Conservation (phyloP, 208 protist species). For the Vickermania spadyakhi region DNA sequence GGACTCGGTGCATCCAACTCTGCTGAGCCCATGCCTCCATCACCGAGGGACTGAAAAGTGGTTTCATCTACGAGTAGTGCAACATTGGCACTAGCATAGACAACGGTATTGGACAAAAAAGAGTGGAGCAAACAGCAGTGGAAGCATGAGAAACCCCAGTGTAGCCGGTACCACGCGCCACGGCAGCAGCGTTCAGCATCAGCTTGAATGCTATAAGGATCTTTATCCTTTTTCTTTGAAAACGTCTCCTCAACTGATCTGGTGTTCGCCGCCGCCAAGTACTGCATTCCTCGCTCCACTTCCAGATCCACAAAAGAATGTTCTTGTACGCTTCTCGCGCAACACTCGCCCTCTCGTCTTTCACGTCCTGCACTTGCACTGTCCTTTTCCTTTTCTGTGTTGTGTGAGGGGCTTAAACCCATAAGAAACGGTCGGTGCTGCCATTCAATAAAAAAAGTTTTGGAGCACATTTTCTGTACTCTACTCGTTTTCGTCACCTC, state of each 20-base stretch:
- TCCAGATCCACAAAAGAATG: not conserved
- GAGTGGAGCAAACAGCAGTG: not conserved
- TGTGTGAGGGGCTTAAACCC: no score
- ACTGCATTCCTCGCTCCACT: not conserved
- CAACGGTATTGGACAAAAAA: not conserved
- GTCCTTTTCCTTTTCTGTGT: no score
- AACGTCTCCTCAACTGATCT: not conserved
- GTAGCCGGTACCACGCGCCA: not conserved
- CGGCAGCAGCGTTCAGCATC: not conserved
- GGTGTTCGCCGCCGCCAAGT: not conserved
- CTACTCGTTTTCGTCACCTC: no score
- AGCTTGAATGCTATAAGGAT: no score
- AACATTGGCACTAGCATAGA: not conserved
- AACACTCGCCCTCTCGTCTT: no score
- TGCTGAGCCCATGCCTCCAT: not conserved
- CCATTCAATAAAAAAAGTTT: no score
- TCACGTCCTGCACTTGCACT: not conserved
- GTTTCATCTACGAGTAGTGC: not conserved
- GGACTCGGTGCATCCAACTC: conserved; percentile 3
- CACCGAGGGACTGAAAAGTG: not conserved
- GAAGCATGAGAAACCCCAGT: not conserved
- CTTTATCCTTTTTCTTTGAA: no score
- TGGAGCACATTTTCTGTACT: no score
- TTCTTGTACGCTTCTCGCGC: not conserved
- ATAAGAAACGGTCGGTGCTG: no score